Base-by-base conservation (phyloP, 768 basidiomycete species). In the Collybia sp. region DNA sequence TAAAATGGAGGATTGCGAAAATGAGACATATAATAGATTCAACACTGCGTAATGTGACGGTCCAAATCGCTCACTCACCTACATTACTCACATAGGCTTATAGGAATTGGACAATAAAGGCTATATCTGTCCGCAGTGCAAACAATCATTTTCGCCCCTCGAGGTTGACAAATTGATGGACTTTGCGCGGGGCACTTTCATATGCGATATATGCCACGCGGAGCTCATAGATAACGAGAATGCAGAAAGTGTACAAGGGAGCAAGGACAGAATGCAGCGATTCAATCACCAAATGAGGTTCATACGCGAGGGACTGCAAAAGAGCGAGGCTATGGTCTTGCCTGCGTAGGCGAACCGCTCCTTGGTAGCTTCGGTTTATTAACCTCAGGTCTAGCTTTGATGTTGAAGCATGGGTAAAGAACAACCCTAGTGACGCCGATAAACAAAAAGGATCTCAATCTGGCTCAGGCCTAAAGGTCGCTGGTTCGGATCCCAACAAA, bases 101-200 rank as follows among this genome's bases (percentile, higher is more conserved):
- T 57, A 97, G 94, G 93, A 97, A 70, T 81, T 96, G 50, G 92
- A 94, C 51, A 91, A 93, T 62, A 91, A 95, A 66, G 96, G 95
- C n/a, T 98, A 96, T 64, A 83, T 94, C 48, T 99, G 95, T 63
- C 86, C 93, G 2, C 80, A 82, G 53, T 97, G 94, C 71, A 79
- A 80, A 48, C 82, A 83, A 56, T 80, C 82, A 1, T 99, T 92
- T 64, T 78, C 86, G 1, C 82, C 91, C 0, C 72, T 99, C 12
- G 93, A 98, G 50, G 87, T 84, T 41, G 83, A 88, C 66, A 82
- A 79, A 52, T 72, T 97, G 41, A 83, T 92, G 73, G 88, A 93
- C 63, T 82, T 81, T 50, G 40, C 61, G 31, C 72, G 70, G 17
- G 80, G 80, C 45, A 67, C 77, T 6, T 81, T 98, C 53, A 72